These are phyloP conservation scores for Athelia sp. DNA, from an alignment of 1,284 basidiomycete species.

Conservation along the genomic window DNA sequence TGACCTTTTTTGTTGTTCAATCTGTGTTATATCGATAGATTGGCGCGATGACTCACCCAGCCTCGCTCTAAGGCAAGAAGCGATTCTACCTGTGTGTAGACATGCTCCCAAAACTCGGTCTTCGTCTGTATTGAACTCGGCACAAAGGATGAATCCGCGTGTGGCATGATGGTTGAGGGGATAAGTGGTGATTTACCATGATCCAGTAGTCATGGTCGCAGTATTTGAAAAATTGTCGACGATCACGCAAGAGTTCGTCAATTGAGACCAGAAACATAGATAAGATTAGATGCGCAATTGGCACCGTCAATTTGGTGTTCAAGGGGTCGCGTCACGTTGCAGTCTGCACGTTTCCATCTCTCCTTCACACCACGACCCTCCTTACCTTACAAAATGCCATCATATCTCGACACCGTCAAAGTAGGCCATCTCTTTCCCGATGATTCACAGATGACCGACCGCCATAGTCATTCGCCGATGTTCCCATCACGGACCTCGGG, in stretches of 20 bases:
- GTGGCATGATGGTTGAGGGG: constrained; percentile 56
- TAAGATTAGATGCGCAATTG: constrained; percentile 15
- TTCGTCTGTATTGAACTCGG: constrained; percentile 66
- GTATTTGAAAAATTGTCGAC: too few species aligned
- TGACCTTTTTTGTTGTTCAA: constrained; percentile 45
- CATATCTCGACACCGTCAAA: constrained; percentile 83
- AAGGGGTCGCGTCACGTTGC: too few species aligned
- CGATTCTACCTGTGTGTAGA: constrained; percentile 55
- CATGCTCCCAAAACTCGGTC: constrained; percentile 72
- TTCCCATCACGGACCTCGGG: constrained; percentile 81
- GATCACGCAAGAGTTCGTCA: constrained; percentile 1
- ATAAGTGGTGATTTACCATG: background rate
- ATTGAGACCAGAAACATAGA: constrained; percentile 15
- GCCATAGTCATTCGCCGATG: constrained; percentile 85
- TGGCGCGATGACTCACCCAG: constrained; percentile 52
- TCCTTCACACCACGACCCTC: constrained; percentile 7
- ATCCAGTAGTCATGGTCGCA: background rate
- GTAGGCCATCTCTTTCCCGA: constrained; percentile 33
- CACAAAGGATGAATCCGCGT: constrained; percentile 76
- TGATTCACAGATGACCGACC: background rate
- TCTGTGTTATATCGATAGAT: constrained; percentile 2
- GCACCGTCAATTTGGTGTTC: constrained; percentile 1
- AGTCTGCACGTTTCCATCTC: constrained; percentile 5
- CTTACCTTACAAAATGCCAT: constrained; percentile 53
- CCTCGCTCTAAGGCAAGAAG: constrained; percentile 66